phyloP scores from a whole-genome alignment of 495 filamentous ascomycete genomes.

The Cercophora samala region DNA sequence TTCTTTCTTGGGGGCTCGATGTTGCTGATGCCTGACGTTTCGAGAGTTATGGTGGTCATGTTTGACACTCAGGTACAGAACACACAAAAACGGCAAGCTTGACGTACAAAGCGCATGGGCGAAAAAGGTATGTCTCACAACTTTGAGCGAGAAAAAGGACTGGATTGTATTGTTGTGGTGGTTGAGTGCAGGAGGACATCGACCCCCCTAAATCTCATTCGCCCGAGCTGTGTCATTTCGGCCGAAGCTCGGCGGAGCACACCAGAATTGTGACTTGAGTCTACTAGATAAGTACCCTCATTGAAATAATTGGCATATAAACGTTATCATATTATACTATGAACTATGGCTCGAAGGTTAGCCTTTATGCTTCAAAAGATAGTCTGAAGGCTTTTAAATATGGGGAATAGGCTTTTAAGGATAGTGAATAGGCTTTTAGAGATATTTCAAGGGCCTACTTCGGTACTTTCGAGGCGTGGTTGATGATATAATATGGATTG shows the following conservation, averaged over 20 bases:
- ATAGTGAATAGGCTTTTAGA: too few relatives aligned
- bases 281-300: too few relatives aligned
- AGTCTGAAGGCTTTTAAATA: too few relatives aligned
- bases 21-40: neutral
- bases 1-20: neutral
- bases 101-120: neutral
- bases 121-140: neutral
- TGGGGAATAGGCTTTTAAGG: too few relatives aligned
- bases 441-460: too few relatives aligned
- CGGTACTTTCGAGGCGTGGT: too few relatives aligned
- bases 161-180: neutral
- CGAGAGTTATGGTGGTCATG: neutral
- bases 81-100: neutral
- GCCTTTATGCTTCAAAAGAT: too few relatives aligned
- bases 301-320: too few relatives aligned
- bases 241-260: neutral
- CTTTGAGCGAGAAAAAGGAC: neutral
- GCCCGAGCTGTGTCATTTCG: neutral
- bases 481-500: too few relatives aligned
- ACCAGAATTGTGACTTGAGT: neutral
- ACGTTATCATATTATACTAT: too few relatives aligned
- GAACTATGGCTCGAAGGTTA: too few relatives aligned
- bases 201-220: neutral
- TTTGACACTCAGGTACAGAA: neutral
- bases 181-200: neutral